Evolutionary conservation across 139 green algal genomes (phyloP), one percentile per base, ranked within the genome.

Genomic region (Yamagishiella unicocca): DNA sequence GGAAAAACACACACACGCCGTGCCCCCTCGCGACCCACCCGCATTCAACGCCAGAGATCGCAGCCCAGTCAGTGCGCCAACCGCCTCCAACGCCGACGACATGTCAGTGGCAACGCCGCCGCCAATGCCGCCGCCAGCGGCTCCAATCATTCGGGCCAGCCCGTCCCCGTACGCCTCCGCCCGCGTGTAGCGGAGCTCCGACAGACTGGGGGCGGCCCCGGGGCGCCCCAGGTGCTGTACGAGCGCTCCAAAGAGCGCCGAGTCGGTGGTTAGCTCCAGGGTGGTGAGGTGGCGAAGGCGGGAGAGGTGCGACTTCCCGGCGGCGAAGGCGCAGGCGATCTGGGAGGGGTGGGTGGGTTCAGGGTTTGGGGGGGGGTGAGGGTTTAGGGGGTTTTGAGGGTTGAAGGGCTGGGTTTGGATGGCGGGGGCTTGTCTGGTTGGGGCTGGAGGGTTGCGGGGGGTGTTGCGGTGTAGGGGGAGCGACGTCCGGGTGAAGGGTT

Each of bases 211-310:
- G 10, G 14, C 14, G 0, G 25, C 5, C 38, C 50, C 33, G 27
- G 10, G 58, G 38, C 25, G n/a, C 5, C 38, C 58, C 46, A 83
- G 54, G 2, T 50, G 37, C 21, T 1, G 76, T 24, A 55, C 9
- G 29, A 71, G 4, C 9, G 58, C 38, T 2, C 27, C 78, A 27
- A 84, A 42, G 17, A 58, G 21, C 8, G 25, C n/a, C 6, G 58
- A 9, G 29, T 73, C 40, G 7, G 78, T 25, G 27, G 78, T 84
- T 5, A 84, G 78, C 55, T 84, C 78, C 58, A 84, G 37, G 25
- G 78, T 58, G 55, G 78, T 84, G 0, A 84, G 78, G 55, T 84
- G 55, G 58, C 58, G 78, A 10, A 84, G 55, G 58, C 42, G 58
- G 78, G 1, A 22, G 24, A 74, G 40, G 40, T 38, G 4, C 17